These are phyloP conservation scores for Dittrichia graveolens DNA, from an alignment of 129 eudicot genomes.

Conservation along the genomic window DNA sequence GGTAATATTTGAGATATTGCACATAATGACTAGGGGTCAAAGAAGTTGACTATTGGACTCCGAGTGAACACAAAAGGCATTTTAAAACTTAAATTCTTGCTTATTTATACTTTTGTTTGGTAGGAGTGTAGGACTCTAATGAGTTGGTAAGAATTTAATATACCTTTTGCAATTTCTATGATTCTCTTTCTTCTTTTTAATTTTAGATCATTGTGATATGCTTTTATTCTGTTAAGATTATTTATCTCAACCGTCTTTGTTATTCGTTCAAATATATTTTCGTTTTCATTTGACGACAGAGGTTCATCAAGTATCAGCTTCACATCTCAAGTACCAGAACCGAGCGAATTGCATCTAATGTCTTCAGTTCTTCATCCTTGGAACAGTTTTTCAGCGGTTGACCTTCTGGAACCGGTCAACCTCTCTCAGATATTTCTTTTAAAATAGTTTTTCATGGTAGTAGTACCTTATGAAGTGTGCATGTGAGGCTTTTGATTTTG, in stretches of 20 bases:
- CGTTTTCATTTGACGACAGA: conserved; percentile 40
- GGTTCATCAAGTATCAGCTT: conserved; percentile 84
- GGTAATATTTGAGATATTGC: conserved; percentile 5
- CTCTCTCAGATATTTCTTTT: background rate
- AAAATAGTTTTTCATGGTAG: background rate
- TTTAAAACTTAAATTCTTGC: background rate
- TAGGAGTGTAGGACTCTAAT: too few relatives aligned
- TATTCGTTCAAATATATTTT: background rate
- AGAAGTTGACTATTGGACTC: background rate
- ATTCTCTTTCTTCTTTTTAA: too few relatives aligned
- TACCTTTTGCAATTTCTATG: too few relatives aligned
- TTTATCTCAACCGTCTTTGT: background rate
- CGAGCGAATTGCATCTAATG: conserved; percentile 62
- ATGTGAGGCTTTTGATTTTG: conserved; percentile 32
- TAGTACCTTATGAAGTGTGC: conserved; percentile 19
- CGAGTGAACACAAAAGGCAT: background rate
- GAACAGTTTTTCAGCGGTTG: conserved; percentile 66
- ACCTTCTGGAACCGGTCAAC: conserved; percentile 22
- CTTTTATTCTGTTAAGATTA: background rate
- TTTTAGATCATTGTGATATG: too few relatives aligned
- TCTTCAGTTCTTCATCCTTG: conserved; percentile 58
- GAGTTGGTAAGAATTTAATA: too few relatives aligned
- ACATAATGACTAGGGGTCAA: background rate
- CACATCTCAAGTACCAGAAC: conserved; percentile 58
- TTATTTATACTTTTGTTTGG: background rate